Evolutionary conservation across 1,284 basidiomycete species (phyloP).

Genomic region (Waitea zeae): DNA sequence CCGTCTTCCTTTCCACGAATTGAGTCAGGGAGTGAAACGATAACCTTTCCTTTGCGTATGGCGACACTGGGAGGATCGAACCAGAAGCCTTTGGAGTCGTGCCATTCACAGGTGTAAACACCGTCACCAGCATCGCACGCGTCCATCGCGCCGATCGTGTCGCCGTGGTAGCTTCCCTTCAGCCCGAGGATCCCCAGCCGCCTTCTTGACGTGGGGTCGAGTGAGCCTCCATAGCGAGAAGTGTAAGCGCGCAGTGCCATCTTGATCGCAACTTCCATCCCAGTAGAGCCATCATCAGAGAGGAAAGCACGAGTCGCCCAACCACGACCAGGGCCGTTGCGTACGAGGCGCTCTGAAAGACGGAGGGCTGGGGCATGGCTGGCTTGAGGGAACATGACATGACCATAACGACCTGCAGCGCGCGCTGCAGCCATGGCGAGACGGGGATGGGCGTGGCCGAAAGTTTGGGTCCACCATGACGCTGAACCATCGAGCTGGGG

Average conservation of each 20-base stretch:
- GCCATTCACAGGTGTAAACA: slow-evolving; percentile 95
- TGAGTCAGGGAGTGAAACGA: slow-evolving; percentile 40
- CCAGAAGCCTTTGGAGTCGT: slow-evolving; percentile 86
- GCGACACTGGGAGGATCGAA: slow-evolving; percentile 75
- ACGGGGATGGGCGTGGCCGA: slow-evolving; percentile 71
- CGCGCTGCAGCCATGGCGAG: slow-evolving; percentile 77
- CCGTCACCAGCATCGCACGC: slow-evolving; percentile 76
- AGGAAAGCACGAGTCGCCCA: slow-evolving; percentile 92
- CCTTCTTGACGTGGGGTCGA: slow-evolving; percentile 20
- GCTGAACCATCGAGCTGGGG: slow-evolving; percentile 84
- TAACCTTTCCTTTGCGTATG: slow-evolving; percentile 42
- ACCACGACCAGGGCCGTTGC: slow-evolving; percentile 58
- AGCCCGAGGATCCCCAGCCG: slow-evolving; percentile 74
- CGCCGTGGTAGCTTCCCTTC: slow-evolving; percentile 92
- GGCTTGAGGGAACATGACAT: slow-evolving; percentile 90
- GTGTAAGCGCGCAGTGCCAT: slow-evolving; percentile 81
- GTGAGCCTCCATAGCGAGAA: slow-evolving; percentile 23
- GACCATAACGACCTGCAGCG: slow-evolving; percentile 88
- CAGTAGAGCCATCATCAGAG: slow-evolving; percentile 90
- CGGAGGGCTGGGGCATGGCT: slow-evolving; percentile 74
- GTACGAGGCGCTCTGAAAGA: slow-evolving; percentile 57
- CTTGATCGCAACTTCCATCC: slow-evolving; percentile 92
- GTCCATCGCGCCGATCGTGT: slow-evolving; percentile 97
- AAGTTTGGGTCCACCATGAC: slow-evolving; percentile 95
- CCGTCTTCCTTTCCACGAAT: slow-evolving; percentile 19